Conservation (phyloP, 345 rosid genomes). For the Hibiscus trionum region DNA sequence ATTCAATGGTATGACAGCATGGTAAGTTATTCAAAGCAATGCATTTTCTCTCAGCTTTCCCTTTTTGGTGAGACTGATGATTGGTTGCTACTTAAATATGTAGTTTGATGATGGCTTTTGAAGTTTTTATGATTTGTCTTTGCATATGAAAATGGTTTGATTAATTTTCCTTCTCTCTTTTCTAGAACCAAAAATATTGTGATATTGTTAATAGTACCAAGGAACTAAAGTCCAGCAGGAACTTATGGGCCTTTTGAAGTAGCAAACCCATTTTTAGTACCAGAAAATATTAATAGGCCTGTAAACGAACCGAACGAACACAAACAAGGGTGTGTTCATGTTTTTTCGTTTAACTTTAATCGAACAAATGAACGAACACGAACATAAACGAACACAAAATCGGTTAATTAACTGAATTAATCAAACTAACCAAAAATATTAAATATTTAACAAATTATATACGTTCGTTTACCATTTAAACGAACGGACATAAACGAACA, state of each 20-base stretch:
- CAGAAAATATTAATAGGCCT: not conserved
- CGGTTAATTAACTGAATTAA: no score
- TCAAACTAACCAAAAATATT: no score
- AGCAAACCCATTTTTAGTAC: not conserved
- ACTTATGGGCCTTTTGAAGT: not conserved
- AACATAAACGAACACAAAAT: no score
- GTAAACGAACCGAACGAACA: no score
- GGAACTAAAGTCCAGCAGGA: not conserved
- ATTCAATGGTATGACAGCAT: not conserved
- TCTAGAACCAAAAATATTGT: not conserved
- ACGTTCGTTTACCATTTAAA: no score
- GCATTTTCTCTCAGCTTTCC: not conserved
- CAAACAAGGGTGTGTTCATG: no score
- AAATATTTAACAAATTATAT: no score
- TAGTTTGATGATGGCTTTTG: not conserved
- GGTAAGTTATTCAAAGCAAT: not conserved
- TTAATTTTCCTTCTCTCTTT: not conserved
- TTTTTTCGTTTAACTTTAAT: no score
- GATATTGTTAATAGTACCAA: not conserved
- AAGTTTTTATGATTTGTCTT: not conserved
- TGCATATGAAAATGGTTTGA: not conserved
- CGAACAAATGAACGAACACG: no score
- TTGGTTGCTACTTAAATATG: not conserved
- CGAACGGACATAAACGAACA: no score
- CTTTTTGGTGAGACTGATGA: not conserved